Conservation (phyloP, 345 rosid genomes). For the Moricandia moricandioides region DNA sequence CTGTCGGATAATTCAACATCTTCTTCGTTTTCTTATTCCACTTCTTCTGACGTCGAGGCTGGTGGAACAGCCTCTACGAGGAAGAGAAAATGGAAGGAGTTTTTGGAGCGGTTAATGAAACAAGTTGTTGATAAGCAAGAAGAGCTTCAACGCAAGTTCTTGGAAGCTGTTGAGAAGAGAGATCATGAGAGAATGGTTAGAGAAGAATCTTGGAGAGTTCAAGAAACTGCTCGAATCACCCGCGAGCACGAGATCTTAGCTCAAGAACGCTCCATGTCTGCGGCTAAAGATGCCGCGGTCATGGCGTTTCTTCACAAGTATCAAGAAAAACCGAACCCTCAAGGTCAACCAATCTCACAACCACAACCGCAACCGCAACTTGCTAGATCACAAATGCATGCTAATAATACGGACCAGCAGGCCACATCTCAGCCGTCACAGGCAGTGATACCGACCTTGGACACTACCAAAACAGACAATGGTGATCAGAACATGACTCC, state of each 20-base stretch:
- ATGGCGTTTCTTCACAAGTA: slow-evolving; percentile 70
- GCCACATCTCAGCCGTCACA: neutral
- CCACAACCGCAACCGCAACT: slow-evolving; percentile 32
- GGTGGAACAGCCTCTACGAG: slow-evolving; percentile 43
- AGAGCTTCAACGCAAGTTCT: slow-evolving; percentile 66
- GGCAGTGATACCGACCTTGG: neutral
- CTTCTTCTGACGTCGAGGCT: slow-evolving; percentile 59
- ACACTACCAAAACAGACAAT: slow-evolving; percentile 29
- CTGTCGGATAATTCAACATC: slow-evolving; percentile 41
- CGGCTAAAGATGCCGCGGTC: slow-evolving; percentile 71
- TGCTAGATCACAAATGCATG: slow-evolving; percentile 1
- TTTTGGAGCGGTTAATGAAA: slow-evolving; percentile 62
- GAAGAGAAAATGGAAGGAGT: slow-evolving; percentile 59
- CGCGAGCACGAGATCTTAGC: slow-evolving; percentile 64
- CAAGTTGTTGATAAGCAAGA: slow-evolving; percentile 71
- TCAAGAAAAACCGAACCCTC: slow-evolving; percentile 41
- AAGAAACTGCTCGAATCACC: slow-evolving; percentile 63
- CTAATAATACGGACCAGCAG: neutral
- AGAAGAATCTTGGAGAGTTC: slow-evolving; percentile 85
- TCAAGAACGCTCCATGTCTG: slow-evolving; percentile 67
- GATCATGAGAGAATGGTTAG: slow-evolving; percentile 61
- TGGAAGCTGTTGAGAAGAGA: slow-evolving; percentile 69
- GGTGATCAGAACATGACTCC: slow-evolving; percentile 36
- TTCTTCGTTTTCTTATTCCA: slow-evolving; percentile 58
- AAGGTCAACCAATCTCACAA: neutral